Evolutionary conservation across 148 eudicot genomes (phyloP).

Genomic region (Rhododendron mucronatum): DNA sequence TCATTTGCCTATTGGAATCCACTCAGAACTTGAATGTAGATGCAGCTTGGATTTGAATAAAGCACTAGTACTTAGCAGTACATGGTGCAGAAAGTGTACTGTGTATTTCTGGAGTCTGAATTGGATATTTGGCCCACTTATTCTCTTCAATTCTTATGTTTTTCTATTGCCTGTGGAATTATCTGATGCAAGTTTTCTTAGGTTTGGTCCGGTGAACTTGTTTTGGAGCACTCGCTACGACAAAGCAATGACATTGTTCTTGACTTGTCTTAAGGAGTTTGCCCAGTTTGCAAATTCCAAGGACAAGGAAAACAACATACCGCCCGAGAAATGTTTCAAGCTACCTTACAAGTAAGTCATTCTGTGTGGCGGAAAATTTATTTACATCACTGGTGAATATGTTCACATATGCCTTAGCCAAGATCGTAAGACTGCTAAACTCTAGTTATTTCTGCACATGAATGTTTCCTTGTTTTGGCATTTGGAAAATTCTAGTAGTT

Average conservation of each 20-base stretch:
- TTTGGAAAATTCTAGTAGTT: neutral
- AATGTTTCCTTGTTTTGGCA: neutral
- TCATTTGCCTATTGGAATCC: neutral
- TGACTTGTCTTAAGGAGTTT: slow-evolving; percentile 95
- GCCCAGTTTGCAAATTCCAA: slow-evolving; percentile 51
- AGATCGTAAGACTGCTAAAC: neutral
- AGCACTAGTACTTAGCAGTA: neutral
- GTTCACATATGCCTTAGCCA: neutral
- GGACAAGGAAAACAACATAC: slow-evolving; percentile 84
- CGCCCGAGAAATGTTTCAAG: slow-evolving; percentile 85
- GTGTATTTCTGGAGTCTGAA: neutral
- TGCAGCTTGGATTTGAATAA: neutral
- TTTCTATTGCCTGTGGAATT: neutral
- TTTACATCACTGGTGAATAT: neutral
- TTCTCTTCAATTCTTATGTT: neutral
- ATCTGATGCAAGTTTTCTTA: slow-evolving; percentile 14
- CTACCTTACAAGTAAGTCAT: slow-evolving; percentile 78
- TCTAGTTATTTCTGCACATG: neutral
- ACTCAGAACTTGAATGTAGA: neutral
- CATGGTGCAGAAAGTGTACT: neutral
- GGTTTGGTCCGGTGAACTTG: slow-evolving; percentile 97
- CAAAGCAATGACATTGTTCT: slow-evolving; percentile 94
- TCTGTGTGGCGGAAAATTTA: neutral
- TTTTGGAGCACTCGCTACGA: slow-evolving; percentile 99
- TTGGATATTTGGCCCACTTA: neutral